Evolutionary conservation across 441 rosid species (phyloP).

Genomic region (Gossypium armourianum): DNA sequence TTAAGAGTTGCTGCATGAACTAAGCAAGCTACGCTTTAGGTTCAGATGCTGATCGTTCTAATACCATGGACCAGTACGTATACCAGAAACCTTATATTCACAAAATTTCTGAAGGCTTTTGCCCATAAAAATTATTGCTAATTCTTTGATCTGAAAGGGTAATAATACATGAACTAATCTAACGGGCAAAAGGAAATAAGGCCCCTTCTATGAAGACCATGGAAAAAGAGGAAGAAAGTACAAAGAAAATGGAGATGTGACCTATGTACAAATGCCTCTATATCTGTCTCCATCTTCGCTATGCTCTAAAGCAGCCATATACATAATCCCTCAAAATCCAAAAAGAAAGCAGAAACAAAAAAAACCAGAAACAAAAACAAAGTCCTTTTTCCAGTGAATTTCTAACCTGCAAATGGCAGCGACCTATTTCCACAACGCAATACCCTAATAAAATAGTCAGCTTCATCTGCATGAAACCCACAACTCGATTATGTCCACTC

Average conservation of each 20-base stretch:
- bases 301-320: slow-evolving; percentile 46
- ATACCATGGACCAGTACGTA: slow-evolving; percentile 15
- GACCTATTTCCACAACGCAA: slow-evolving; percentile 20
- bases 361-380: slow-evolving; percentile 2
- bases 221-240: slow-evolving; percentile 14
- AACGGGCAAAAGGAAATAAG: slow-evolving; percentile 27
- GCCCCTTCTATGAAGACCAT: slow-evolving; percentile 25
- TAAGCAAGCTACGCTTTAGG: neutral
- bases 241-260: slow-evolving; percentile 40
- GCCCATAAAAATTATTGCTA: slow-evolving; percentile 42
- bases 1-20: neutral
- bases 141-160: slow-evolving; percentile 33
- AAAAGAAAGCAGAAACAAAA: slow-evolving; percentile 5
- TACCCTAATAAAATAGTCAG: slow-evolving; percentile 35
- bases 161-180: slow-evolving; percentile 45
- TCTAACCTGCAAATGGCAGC: slow-evolving; percentile 22
- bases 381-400: slow-evolving; percentile 13
- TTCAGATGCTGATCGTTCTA: slow-evolving; percentile 14
- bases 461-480: slow-evolving; percentile 41
- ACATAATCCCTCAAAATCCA: slow-evolving; percentile 32
- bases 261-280: slow-evolving; percentile 45
- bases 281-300: slow-evolving; percentile 43
- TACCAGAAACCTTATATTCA: slow-evolving; percentile 35
- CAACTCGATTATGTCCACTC: slow-evolving; percentile 12
- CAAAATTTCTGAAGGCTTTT: slow-evolving; percentile 40